These are phyloP conservation scores for Boletus sp. DNA, from an alignment of 1,284 basidiomycete genomes.

Conservation along the genomic window DNA sequence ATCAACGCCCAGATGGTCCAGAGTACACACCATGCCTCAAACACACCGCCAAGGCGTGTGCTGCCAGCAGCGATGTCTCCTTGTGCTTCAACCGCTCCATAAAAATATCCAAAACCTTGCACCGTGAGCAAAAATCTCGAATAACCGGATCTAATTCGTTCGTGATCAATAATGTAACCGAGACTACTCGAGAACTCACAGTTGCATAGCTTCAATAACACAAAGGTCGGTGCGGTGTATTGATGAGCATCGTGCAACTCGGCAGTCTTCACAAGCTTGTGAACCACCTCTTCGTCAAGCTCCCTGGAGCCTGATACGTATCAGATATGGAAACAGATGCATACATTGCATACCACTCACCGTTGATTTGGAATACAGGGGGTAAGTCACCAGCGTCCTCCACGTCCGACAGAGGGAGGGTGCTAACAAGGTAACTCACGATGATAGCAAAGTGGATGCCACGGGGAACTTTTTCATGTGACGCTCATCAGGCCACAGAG, in stretches of 20 bases:
- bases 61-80: constrained; percentile 12
- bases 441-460: no score
- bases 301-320: neutral
- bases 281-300: constrained; percentile 5
- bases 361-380: neutral
- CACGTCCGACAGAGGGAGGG: no score
- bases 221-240: constrained; percentile 12
- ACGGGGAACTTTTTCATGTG: no score
- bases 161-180: neutral
- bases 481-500: no score
- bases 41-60: constrained; percentile 14
- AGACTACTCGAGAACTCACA: neutral
- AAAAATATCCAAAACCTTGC: constrained; percentile 1
- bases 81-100: neutral
- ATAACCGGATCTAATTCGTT: neutral
- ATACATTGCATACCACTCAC: neutral
- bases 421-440: no score
- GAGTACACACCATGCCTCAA: constrained; percentile 3
- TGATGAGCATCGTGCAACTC: neutral
- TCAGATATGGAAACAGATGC: neutral
- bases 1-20: neutral
- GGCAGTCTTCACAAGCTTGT: constrained; percentile 1
- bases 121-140: neutral
- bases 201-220: constrained; percentile 16
- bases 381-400: neutral